Conservation (phyloP, 768 basidiomycete genomes). For the Lactifluus hygrophoroides region DNA sequence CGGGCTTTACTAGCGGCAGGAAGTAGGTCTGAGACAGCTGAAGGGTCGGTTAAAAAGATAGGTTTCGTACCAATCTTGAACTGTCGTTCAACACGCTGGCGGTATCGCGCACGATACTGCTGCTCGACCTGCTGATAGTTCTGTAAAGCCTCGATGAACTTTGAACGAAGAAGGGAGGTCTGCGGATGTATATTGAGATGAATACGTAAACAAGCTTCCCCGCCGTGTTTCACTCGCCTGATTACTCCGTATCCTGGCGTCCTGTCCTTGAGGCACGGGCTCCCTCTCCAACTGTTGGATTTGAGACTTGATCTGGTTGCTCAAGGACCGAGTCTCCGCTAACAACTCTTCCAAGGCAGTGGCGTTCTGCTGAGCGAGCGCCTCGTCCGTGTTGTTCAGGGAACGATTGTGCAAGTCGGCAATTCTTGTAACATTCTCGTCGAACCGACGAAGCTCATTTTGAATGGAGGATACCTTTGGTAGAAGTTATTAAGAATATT, state of each 20-base stretch:
- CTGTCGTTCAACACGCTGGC: constrained; percentile 76
- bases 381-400: constrained; percentile 69
- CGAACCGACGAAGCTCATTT: constrained; percentile 59
- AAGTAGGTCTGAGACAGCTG: neutral
- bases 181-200: neutral
- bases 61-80: constrained; percentile 65
- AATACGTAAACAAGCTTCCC: neutral
- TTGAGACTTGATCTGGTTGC: constrained; percentile 57
- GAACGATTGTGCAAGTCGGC: constrained; percentile 67
- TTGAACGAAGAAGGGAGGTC: constrained; percentile 22
- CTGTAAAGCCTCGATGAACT: constrained; percentile 82
- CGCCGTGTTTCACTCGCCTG: constrained; percentile 42
- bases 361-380: constrained; percentile 48
- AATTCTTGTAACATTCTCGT: constrained; percentile 59
- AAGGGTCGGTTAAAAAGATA: neutral
- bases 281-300: constrained; percentile 65
- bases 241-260: constrained; percentile 67
- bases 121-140: constrained; percentile 78
- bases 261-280: constrained; percentile 52
- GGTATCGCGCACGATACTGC: constrained; percentile 68
- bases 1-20: constrained; percentile 67
- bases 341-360: constrained; percentile 62
- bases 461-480: constrained; percentile 65
- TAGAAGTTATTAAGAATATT: neutral
- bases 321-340: constrained; percentile 61